Evolutionary conservation across 1,139 yeast genomes (phyloP), one percentile per base, ranked within the genome.

Genomic region (Blastobotrys arbuscula): DNA sequence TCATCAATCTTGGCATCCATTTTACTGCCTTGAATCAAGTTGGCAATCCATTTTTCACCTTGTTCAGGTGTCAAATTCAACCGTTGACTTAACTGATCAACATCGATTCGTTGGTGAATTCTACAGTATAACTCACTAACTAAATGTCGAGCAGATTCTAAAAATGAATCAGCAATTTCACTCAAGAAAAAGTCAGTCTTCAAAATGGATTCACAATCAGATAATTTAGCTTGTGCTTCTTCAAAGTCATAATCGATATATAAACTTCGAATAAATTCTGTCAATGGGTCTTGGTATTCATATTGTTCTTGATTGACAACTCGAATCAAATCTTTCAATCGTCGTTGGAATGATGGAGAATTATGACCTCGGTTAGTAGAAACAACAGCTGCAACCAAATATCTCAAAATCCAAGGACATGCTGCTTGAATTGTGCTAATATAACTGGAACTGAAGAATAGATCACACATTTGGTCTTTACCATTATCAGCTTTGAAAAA

Each of bases 371-470:
- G 61, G 56, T 70, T 68, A 33, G 67, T 64, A 35, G 72, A 61
- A 34, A 81, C 71, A 43, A 79, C 81, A 18, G 83, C 81, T 26
- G 78, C 81, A 31, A 77, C 75, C 51, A 81, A 64, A 60, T 81
- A 81, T 57, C 85, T 75, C 55, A 79, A 64, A 49, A 81, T 68
- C 84, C 85, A 81, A 28, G 85, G 86, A 59, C 81, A 76, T 13
- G 82, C 71, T 26, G 84, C 82, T 66, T 81, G 84, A 60, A 81
- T 78, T 6, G 84, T 76, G 52, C 81, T 76, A 53, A 81, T 66
- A 61, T 79, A 79, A 12, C 81, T 76, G 3, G 82, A 73, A 26
- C 77, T 70, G 61, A 79, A 74, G 63, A 78, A 78, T 44, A 78
- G 61, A 53, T 80, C 84, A 51, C 74, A 69, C 51, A 80, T 65